Evolutionary conservation across 108 stramenopile genomes (phyloP), one percentile per base, ranked within the genome.

Genomic region (Nannochloropsis salina): DNA sequence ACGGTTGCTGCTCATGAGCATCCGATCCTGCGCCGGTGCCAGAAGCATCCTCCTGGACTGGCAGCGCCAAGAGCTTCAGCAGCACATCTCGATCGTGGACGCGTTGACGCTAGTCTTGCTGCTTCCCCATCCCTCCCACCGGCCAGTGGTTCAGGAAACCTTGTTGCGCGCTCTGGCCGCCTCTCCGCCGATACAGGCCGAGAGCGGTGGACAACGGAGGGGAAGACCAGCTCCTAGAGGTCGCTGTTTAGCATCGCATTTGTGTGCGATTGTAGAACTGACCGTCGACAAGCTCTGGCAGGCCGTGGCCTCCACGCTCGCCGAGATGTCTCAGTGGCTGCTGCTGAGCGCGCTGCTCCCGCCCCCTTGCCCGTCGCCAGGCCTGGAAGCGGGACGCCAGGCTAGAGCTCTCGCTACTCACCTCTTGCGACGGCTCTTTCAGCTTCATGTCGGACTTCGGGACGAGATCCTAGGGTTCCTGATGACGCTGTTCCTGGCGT

Each of bases 51-150:
- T n/a, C 4, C 15, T 74, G 61, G 61, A 3, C 20, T 1, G 61
- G 61, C 61, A 74, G 61, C 61, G n/a, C 4, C 31, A 31, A 31
- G 31, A 31, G 31, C 31, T 31, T 31, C 61, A 74, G 61, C 61
- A 74, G n/a, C 61, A 74, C 3, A 15, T 74, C 6, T 74, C 61
- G 61, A 74, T 74, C n/a, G 61, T 74, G 61, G 61, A 74, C n/a
- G 61, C 61, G 15, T 74, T 74, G 61, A n/a, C n/a, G 61, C n/a
- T 74, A n/a, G 61, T 74, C 61, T 74, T 74, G 61, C 61, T 74
- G 20, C n/a, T 74, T 6, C n/a, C 61, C 8, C 61, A 74, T n/a
- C 61, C 61, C 61, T 15, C 61, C 15, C 61, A 74, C 61, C 61
- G n/a, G 6, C 61, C 61, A 15, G 61, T 74, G 61, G 61, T 3